Evolutionary conservation across 768 basidiomycete species (phyloP).

Genomic region (Boletus huronensis): DNA sequence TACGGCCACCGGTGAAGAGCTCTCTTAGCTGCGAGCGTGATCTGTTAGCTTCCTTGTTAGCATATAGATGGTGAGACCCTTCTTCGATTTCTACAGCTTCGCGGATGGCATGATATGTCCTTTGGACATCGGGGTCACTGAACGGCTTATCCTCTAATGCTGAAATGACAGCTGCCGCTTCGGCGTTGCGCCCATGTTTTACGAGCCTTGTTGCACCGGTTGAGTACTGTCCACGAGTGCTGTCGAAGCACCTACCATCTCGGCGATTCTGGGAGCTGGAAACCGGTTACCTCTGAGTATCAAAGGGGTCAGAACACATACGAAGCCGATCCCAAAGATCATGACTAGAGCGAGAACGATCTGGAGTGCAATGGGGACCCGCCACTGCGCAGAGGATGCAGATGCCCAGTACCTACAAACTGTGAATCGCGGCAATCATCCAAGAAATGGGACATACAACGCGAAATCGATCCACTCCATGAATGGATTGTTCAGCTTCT

Average conservation of each 20-base stretch:
- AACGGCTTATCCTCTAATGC: constrained; percentile 53
- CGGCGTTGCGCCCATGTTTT: constrained; percentile 50
- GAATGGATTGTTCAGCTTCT: constrained; percentile 2
- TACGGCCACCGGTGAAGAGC: constrained; percentile 51
- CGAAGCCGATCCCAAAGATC: constrained; percentile 44
- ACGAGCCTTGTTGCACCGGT: constrained; percentile 41
- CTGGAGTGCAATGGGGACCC: constrained; percentile 60
- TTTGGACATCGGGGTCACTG: constrained; percentile 44
- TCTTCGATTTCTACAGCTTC: constrained; percentile 50
- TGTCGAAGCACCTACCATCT: constrained; percentile 40
- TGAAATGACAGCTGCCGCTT: constrained; percentile 59
- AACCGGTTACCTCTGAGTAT: background rate
- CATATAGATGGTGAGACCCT: background rate
- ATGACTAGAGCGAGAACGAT: constrained; percentile 54
- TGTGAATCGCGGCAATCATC: background rate
- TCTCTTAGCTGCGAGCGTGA: constrained; percentile 40
- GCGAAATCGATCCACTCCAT: constrained; percentile 62
- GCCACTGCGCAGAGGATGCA: constrained; percentile 54
- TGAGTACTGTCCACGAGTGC: background rate
- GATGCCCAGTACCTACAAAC: constrained; percentile 47
- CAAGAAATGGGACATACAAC: constrained; percentile 35
- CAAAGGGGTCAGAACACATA: constrained; percentile 27
- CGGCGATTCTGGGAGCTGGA: constrained; percentile 56
- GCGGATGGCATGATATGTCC: constrained; percentile 51
- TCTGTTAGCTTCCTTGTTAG: background rate